Evolutionary conservation across 2,329 filamentous ascomycete genomes (phyloP), one percentile per base, ranked within the genome.

Genomic region (Colletotrichum coccodes): DNA sequence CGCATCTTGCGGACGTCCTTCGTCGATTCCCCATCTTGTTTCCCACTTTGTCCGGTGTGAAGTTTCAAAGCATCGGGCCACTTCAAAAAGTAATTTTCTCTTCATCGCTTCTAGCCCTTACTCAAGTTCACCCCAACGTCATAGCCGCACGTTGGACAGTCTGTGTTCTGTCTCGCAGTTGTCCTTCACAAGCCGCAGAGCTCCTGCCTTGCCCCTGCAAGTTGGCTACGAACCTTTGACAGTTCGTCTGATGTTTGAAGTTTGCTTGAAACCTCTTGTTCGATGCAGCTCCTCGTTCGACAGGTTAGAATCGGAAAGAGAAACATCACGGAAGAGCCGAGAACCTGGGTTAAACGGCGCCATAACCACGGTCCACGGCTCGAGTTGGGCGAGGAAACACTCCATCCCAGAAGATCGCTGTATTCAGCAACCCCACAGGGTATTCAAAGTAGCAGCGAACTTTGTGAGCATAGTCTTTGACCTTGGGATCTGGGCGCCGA

Each of bases 51-150:
- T 57, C 44, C 64, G 50, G 18, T 9, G 11, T 9, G 26, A 3
- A 18, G 59, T 64, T 67, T 67, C 44, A 47, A 36, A 67, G 52
- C 52, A 63, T 67, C 64, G 44, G 36, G 49, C 21, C 50, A 32
- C 59, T 49, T 18, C 0, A 57, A 67, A 14, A 1, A 40, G 58
- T 18, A 54, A 66, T 4, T 6, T 34, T 5, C 26, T 32, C 28
- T 21, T n/a, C 7, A 16, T 3, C 16, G 18, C 23, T 3, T 16
- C 30, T n/a, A 5, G 3, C 6, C 5, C 18, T 56, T n/a, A 56
- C 32, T 57, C 28, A 36, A 28, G 14, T 21, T 9, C 16, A 30
- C 16, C 5, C 28, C 30, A 21, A 42, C 26, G 50, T 50, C 58
- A 58, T 57, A n/a, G 14, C 40, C n/a, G 14, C 30, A 23, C 32